Conservation (phyloP, 108 stramenopile genomes). For the Fistulifera pelliculosa region DNA sequence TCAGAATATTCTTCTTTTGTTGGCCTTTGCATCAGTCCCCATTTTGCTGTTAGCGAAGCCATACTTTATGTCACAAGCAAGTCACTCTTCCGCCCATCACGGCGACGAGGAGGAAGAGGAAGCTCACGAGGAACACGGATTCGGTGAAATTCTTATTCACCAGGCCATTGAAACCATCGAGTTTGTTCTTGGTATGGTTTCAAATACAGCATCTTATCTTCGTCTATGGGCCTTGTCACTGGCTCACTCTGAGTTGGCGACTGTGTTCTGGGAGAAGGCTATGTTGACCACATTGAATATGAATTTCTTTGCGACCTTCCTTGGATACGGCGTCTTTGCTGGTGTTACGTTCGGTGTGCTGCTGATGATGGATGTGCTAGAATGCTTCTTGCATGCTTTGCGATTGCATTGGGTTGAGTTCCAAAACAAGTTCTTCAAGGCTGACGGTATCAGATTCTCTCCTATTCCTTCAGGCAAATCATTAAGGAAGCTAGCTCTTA, state of each 20-base stretch:
- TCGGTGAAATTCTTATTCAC: conserved; percentile 91
- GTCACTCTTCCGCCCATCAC: conserved; percentile 29
- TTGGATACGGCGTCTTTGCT: conserved; percentile 94
- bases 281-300: conserved; percentile 89
- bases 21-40: conserved; percentile 88
- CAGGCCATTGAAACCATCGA: conserved; percentile 99
- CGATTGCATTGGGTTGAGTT: conserved; percentile 99
- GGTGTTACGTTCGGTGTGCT: conserved; percentile 94
- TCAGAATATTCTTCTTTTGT: conserved; percentile 81
- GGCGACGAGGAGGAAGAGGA: conserved; percentile 53
- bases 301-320: conserved; percentile 82
- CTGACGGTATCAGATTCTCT: conserved; percentile 87
- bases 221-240: conserved; percentile 98
- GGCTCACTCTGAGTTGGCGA: conserved; percentile 96
- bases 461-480: conserved; percentile 85
- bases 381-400: conserved; percentile 98
- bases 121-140: conserved; percentile 77
- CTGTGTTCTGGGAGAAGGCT: conserved; percentile 98
- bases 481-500: conserved; percentile 53
- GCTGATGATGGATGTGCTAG: conserved; percentile 96
- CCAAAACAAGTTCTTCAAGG: conserved; percentile 98
- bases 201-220: conserved; percentile 98
- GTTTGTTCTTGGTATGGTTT: conserved; percentile 97
- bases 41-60: conserved; percentile 92
- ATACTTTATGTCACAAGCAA: conserved; percentile 61